These are phyloP conservation scores for Coemansia reversa DNA, from an alignment of 192 early-diverging fungal genomes.

Conservation along the genomic window DNA sequence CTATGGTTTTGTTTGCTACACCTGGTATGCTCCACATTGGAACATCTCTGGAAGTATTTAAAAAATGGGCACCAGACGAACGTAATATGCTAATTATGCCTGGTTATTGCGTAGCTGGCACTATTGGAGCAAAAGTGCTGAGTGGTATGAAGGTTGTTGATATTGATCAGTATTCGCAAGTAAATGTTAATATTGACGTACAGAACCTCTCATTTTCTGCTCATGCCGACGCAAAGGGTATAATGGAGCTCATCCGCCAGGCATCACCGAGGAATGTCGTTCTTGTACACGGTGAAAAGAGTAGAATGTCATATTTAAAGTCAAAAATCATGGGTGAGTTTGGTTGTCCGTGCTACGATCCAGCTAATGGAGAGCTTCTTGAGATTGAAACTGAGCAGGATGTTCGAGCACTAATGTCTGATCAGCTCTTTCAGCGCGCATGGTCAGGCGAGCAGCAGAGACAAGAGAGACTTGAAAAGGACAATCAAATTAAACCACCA, in stretches of 20 bases:
- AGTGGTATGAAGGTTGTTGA: conserved; percentile 84
- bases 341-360: conserved; percentile 79
- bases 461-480: conserved; percentile 4
- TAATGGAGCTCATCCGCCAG: conserved; percentile 91
- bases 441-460: conserved; percentile 44
- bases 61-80: conserved; percentile 90
- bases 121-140: conserved; percentile 91
- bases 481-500: conserved; percentile 4
- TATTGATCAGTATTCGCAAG: conserved; percentile 71
- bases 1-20: conserved; percentile 94
- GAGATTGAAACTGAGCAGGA: conserved; percentile 65
- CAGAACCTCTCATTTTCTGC: conserved; percentile 95
- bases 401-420: conserved; percentile 59
- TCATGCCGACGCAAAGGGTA: conserved; percentile 97
- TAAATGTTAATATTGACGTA: conserved; percentile 88
- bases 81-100: conserved; percentile 98
- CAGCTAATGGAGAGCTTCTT: conserved; percentile 82
- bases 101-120: conserved; percentile 96
- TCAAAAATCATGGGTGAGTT: conserved; percentile 80
- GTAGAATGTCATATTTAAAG: conserved; percentile 82
- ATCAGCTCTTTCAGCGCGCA: conserved; percentile 38
- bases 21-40: conserved; percentile 99
- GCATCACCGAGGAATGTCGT: conserved; percentile 87
- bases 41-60: conserved; percentile 90
- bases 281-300: conserved; percentile 92